Conservation (phyloP, 2,329 filamentous ascomycete species). For the Diaporthe vexans region DNA sequence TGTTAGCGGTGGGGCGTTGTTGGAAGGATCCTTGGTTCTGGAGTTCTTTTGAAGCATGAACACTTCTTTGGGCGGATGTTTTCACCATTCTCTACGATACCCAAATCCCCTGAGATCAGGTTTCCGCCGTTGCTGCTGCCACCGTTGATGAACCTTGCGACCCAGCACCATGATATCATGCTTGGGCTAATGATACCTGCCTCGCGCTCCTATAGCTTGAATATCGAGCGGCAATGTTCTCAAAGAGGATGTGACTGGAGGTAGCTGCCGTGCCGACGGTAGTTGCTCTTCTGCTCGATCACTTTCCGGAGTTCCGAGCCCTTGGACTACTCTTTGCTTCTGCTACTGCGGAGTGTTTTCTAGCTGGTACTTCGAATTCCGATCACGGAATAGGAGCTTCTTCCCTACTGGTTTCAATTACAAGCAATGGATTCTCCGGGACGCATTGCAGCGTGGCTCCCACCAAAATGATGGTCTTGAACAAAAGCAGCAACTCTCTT, state of each 20-base stretch:
- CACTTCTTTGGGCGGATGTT: conserved; percentile 6
- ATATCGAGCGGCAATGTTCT: background rate
- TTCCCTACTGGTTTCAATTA: background rate
- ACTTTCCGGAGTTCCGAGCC: background rate
- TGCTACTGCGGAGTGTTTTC: background rate
- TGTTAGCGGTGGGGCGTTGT: background rate
- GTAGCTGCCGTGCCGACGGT: background rate
- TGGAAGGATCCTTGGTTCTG: background rate
- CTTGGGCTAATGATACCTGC: background rate
- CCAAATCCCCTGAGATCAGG: conserved; percentile 6
- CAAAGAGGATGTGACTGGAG: background rate
- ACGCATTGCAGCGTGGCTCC: background rate
- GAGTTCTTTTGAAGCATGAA: background rate
- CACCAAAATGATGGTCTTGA: background rate
- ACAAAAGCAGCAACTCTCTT: background rate
- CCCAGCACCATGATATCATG: background rate
- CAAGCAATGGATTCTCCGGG: background rate
- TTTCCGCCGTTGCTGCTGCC: background rate
- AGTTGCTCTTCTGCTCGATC: background rate
- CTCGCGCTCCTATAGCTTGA: no score
- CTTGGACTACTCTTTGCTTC: background rate
- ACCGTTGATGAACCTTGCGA: background rate
- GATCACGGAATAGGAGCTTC: background rate
- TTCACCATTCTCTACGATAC: conserved; percentile 14
- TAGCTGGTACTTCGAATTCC: background rate